phyloP scores from a whole-genome alignment of 106 monocot species.

The Dendrobium chrysotoxum region DNA sequence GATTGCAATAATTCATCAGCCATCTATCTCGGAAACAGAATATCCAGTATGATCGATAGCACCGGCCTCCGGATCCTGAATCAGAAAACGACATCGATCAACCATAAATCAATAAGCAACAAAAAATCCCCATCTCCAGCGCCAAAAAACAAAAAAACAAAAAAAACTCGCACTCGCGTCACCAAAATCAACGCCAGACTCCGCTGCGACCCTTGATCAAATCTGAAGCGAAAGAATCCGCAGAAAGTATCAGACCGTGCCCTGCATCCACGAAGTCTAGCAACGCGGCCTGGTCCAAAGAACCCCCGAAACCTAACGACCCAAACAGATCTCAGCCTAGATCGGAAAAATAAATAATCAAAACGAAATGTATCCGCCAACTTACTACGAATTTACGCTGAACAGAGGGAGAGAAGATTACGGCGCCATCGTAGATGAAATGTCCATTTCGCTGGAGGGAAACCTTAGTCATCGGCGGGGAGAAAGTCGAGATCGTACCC shows the following conservation, averaged over 20 bases:
- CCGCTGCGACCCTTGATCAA: constrained; percentile 75
- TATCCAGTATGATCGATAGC: constrained; percentile 77
- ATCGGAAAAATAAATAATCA: neutral
- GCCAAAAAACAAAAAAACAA: no score
- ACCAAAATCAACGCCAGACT: constrained; percentile 85
- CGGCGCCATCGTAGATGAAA: constrained; percentile 68
- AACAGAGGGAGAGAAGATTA: constrained; percentile 74
- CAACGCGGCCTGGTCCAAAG: constrained; percentile 53
- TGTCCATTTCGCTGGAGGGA: constrained; percentile 70
- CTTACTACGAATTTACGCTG: constrained; percentile 28
- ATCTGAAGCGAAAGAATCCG: constrained; percentile 63
- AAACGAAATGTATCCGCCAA: neutral
- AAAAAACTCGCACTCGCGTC: constrained; percentile 34
- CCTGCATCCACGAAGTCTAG: constrained; percentile 89
- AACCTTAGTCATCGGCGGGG: constrained; percentile 66
- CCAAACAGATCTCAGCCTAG: neutral
- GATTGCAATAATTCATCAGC: constrained; percentile 65
- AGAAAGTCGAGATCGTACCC: constrained; percentile 78
- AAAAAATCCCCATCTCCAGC: neutral
- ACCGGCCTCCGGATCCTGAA: constrained; percentile 58
- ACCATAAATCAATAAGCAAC: neutral
- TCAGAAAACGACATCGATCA: neutral
- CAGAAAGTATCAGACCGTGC: constrained; percentile 73
- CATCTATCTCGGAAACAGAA: constrained; percentile 59
- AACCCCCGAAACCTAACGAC: constrained; percentile 75